Conservation (phyloP, 2,329 filamentous ascomycete species). For the Alternaria arbusti region DNA sequence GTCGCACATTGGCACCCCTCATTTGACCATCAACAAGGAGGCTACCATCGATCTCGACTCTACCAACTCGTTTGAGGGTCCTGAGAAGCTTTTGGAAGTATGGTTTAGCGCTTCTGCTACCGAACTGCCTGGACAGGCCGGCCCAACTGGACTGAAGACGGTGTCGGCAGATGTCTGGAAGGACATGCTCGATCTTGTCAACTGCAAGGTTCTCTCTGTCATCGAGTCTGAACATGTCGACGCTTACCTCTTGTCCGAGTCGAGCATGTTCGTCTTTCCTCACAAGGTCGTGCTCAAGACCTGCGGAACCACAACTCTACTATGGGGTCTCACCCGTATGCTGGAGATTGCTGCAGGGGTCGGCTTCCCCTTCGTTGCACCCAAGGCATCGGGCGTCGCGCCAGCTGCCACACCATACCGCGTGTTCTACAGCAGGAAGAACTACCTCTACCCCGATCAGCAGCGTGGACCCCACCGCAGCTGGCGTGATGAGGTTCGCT, state of each 20-base stretch:
- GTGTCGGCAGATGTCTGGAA: constrained; percentile 89
- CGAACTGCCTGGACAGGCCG: constrained; percentile 72
- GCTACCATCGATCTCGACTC: constrained; percentile 92
- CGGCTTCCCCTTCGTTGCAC: constrained; percentile 84
- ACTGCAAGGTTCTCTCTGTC: constrained; percentile 96
- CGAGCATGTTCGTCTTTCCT: constrained; percentile 99
- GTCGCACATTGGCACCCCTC: constrained; percentile 76
- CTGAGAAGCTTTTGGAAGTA: constrained; percentile 97
- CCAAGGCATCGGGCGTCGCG: constrained; percentile 69
- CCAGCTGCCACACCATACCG: constrained; percentile 88
- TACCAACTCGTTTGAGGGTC: constrained; percentile 94
- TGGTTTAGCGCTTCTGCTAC: constrained; percentile 89
- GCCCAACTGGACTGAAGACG: constrained; percentile 81
- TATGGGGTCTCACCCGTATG: constrained; percentile 87
- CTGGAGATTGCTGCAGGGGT: constrained; percentile 91
- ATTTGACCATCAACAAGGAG: constrained; percentile 96
- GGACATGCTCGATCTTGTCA: constrained; percentile 95
- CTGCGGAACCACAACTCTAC: constrained; percentile 92
- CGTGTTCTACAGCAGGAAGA: constrained; percentile 99
- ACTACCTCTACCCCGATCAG: constrained; percentile 93
- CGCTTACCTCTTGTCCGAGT: constrained; percentile 95
- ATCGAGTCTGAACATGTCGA: constrained; percentile 93
- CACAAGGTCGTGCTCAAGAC: constrained; percentile 99
- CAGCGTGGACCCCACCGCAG: constrained; percentile 94
- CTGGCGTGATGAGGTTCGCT: constrained; percentile 96